Evolutionary conservation across 2,329 filamentous ascomycete species (phyloP), one percentile per base, ranked within the genome.

Genomic region (Venturia effusa): DNA sequence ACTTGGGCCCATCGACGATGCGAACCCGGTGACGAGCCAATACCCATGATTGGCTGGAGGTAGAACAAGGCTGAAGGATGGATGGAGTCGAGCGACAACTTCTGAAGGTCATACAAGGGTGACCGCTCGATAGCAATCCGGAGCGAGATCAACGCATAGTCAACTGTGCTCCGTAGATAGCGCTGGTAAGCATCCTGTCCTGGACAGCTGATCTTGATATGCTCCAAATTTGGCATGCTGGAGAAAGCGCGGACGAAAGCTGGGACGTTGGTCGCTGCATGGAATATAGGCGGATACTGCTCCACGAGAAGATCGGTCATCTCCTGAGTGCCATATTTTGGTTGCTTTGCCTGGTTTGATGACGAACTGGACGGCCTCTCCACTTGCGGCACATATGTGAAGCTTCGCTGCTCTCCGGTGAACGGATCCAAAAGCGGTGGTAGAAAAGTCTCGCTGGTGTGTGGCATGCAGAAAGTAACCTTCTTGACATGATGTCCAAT

Each of bases 201-300:
- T 5, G 89, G 89, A 68, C 90, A 94, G 66, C 84, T 86, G 71
- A 96, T 83, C 60, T 84, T 88, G 65, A 96, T 79, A 72, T 93
- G 89, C 57, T 84, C 80, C 69, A 96, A 78, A 69, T 87, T 88
- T 65, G 84, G 78, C 70, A 96, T 74, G 67, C 86, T 79, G 41
- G 82, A 83, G 71, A 96, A 80, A 60, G 89, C 89, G 67, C 85
- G 82, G 69, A 93, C 86, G 77, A 96, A 96, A 45, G 89, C 89
- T 5, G 89, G 84, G 7, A 95, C 88, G 71, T 96, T 94, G 66
- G 90, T 93, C 8, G 92, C 89, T 7, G 91, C 89, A 71, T 96
- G 92, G 76, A 96, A 96, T 2, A 96, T 78, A 6, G 92, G 90
- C 62, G 90, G 90, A 71, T 95, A 96, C 76, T 96, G 91, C 72